Conservation (phyloP, 2,329 filamentous ascomycete genomes). For the Blastomyces parvus region DNA sequence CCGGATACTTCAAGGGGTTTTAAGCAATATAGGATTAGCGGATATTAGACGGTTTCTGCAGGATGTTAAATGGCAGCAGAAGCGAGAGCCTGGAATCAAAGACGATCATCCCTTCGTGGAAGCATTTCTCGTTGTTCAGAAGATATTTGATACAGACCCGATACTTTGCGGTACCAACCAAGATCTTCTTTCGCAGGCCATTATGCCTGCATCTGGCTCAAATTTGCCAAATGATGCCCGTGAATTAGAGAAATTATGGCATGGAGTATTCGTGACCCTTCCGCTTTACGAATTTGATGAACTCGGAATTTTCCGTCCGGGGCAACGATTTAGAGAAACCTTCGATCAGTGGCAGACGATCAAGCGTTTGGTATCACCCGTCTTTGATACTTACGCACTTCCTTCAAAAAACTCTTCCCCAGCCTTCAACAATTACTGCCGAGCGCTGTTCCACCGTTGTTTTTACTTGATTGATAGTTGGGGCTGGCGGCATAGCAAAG, state of each 20-base stretch:
- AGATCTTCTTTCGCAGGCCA: constrained; percentile 32
- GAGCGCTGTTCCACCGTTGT: constrained; percentile 44
- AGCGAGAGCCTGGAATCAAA: constrained; percentile 42
- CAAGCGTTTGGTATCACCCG: constrained; percentile 37
- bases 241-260: constrained; percentile 32
- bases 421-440: constrained; percentile 48
- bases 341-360: constrained; percentile 44
- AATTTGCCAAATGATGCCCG: constrained; percentile 22
- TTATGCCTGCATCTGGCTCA: constrained; percentile 27
- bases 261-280: constrained; percentile 43
- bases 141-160: constrained; percentile 27
- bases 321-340: constrained; percentile 31
- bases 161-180: constrained; percentile 28
- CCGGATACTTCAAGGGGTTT: constrained; percentile 28
- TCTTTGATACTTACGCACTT: constrained; percentile 40
- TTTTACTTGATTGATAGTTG: constrained; percentile 45
- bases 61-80: constrained; percentile 32
- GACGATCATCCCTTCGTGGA: constrained; percentile 37
- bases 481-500: constrained; percentile 50
- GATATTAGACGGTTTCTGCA: constrained; percentile 39
- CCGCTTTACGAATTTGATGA: constrained; percentile 46
- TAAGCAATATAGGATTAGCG: constrained; percentile 26
- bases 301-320: constrained; percentile 38
- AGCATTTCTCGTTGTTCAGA: constrained; percentile 39
- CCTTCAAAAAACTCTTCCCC: constrained; percentile 33